Evolutionary conservation across 371 early-diverging fungal species (phyloP).

Genomic region (Smittium mucronatum): DNA sequence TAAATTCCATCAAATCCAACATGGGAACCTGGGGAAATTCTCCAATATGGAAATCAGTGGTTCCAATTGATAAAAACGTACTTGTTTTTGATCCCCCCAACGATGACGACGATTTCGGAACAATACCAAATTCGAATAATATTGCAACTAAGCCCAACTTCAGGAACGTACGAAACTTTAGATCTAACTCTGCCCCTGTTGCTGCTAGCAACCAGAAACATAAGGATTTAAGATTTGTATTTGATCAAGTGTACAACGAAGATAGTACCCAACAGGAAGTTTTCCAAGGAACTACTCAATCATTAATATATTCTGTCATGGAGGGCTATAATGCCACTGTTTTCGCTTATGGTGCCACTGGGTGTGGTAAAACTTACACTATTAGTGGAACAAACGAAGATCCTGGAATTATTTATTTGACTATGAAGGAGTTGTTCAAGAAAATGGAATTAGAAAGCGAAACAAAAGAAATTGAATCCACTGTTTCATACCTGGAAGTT

Average conservation of each 20-base stretch:
- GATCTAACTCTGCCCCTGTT: constrained; percentile 9
- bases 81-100: constrained; percentile 51
- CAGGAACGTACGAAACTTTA: constrained; percentile 7
- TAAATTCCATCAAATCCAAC: constrained; percentile 1
- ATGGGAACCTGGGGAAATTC: constrained; percentile 10
- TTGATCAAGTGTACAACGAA: constrained; percentile 76
- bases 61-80: constrained; percentile 43
- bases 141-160: constrained; percentile 40
- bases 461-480: constrained; percentile 48
- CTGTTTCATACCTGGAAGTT: constrained; percentile 82
- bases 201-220: constrained; percentile 30
- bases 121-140: constrained; percentile 9
- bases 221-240: constrained; percentile 53
- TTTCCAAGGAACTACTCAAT: constrained; percentile 84
- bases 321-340: constrained; percentile 54
- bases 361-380: constrained; percentile 66
- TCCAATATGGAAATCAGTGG: constrained; percentile 39
- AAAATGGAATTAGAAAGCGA: constrained; percentile 37
- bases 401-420: constrained; percentile 59
- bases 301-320: constrained; percentile 76
- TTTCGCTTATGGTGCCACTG: constrained; percentile 73
- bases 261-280: constrained; percentile 63
- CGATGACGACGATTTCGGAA: constrained; percentile 34
- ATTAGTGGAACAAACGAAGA: constrained; percentile 48
- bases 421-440: constrained; percentile 58